These are phyloP conservation scores for Carpinus fangiana DNA, from an alignment of 306 rosid species.

Conservation along the genomic window DNA sequence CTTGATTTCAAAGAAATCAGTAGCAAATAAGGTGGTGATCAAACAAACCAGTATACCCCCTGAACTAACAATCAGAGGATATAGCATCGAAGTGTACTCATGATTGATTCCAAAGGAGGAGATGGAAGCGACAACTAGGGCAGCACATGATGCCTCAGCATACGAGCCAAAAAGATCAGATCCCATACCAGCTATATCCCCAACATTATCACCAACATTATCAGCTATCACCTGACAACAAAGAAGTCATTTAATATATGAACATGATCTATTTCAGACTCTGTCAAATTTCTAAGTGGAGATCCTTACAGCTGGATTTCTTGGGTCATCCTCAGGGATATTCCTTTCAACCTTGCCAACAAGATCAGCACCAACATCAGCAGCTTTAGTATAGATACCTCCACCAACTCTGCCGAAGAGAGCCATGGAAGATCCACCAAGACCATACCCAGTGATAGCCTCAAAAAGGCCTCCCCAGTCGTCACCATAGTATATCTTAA, in stretches of 20 bases:
- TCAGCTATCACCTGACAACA: constrained; percentile 87
- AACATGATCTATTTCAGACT: not conserved
- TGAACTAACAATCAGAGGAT: constrained; percentile 84
- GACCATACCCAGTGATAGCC: constrained; percentile 97
- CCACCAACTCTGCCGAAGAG: constrained; percentile 98
- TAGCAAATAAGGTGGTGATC: constrained; percentile 89
- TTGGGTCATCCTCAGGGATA: constrained; percentile 97
- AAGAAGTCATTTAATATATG: not conserved
- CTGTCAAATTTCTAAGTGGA: not conserved
- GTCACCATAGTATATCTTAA: constrained; percentile 88
- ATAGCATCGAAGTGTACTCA: constrained; percentile 79
- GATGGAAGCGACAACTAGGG: constrained; percentile 96
- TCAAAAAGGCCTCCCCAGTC: constrained; percentile 97
- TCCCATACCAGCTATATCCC: constrained; percentile 99
- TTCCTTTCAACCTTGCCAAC: constrained; percentile 94
- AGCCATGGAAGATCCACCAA: constrained; percentile 99
- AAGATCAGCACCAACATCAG: constrained; percentile 99
- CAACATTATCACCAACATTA: constrained; percentile 97
- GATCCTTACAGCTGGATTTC: constrained; percentile 91
- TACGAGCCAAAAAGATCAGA: constrained; percentile 97
- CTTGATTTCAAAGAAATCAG: constrained; percentile 95
- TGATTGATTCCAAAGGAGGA: constrained; percentile 93
- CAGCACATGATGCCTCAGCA: constrained; percentile 99
- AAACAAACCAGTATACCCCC: constrained; percentile 83
- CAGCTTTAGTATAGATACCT: constrained; percentile 97